Conservation (phyloP, 2,329 filamentous ascomycete genomes). For the Coleophoma crateriformis region DNA sequence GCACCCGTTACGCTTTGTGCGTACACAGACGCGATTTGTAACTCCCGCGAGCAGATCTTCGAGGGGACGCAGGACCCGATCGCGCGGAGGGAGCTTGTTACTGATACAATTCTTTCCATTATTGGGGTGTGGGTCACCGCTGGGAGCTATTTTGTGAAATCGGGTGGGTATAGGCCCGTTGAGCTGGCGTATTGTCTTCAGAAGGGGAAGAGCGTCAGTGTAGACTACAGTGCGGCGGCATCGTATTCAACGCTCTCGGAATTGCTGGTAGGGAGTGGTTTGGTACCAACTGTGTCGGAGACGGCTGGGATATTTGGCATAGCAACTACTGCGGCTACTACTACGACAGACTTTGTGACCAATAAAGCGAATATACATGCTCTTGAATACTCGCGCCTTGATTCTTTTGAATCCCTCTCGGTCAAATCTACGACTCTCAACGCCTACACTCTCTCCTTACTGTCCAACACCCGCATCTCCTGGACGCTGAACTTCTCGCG, state of each 20-base stretch:
- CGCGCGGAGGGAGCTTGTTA: not conserved
- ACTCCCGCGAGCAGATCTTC: not conserved
- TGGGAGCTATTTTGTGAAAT: constrained; percentile 2
- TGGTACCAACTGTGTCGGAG: not conserved
- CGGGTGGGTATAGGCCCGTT: not conserved
- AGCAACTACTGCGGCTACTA: not conserved
- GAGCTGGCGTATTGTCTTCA: not conserved
- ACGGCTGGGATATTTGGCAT: not conserved
- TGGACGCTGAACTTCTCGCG: constrained; percentile 3
- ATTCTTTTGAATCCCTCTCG: not conserved
- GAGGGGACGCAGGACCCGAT: not conserved
- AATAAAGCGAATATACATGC: not conserved
- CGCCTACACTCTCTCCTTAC: constrained; percentile 1
- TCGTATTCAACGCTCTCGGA: not conserved
- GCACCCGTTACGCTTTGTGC: not conserved
- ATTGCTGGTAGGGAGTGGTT: not conserved
- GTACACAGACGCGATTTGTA: not conserved
- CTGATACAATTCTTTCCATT: not conserved
- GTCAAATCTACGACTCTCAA: constrained; percentile 2
- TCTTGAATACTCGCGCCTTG: not conserved
- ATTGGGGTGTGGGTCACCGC: constrained; percentile 1
- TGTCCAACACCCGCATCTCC: constrained; percentile 1
- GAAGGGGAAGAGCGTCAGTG: not conserved
- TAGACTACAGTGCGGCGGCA: not conserved
- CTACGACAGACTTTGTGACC: not conserved